phyloP scores from a whole-genome alignment of 176 grass and related monocot genomes.

The Thinopyrum elongatum region DNA sequence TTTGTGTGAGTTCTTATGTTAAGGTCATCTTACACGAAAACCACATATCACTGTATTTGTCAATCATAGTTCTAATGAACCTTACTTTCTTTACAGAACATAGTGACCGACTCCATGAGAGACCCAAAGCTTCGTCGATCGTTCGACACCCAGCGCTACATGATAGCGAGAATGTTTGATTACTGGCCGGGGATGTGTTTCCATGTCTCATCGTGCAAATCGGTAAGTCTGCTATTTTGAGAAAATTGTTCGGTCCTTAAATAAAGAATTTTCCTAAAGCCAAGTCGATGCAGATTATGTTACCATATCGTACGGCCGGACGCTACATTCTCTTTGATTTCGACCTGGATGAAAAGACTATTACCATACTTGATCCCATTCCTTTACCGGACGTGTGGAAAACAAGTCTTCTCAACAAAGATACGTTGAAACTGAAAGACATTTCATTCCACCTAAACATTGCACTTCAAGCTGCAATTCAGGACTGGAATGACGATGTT shows the following conservation, averaged over 20 bases:
- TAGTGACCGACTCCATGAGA: not conserved
- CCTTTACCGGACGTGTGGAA: not conserved
- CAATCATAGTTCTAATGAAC: not conserved
- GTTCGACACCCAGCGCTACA: not conserved
- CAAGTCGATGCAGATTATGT: not conserved
- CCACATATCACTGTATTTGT: not conserved
- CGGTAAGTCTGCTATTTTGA: not conserved
- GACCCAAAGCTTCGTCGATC: not conserved
- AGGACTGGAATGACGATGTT: not conserved
- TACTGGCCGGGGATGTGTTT: not conserved
- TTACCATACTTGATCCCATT: not conserved
- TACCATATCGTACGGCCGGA: not conserved
- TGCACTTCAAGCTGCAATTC: not conserved
- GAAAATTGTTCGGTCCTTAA: not conserved
- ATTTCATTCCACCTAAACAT: not conserved
- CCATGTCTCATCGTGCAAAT: not conserved
- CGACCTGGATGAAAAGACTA: not conserved
- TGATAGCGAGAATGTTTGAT: not conserved
- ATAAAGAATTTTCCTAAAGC: not conserved
- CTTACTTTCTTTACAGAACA: not conserved
- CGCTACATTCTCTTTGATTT: not conserved
- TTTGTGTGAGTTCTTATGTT: not conserved
- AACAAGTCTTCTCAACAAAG: not conserved
- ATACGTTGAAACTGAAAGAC: not conserved
- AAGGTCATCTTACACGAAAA: not conserved